Percentiles rank a stretch among this genome's conserved stretches.
These are phyloP conservation scores for Mycena sanguinolenta DNA, from an alignment of 768 basidiomycete genomes.

Conservation along the genomic window DNA sequence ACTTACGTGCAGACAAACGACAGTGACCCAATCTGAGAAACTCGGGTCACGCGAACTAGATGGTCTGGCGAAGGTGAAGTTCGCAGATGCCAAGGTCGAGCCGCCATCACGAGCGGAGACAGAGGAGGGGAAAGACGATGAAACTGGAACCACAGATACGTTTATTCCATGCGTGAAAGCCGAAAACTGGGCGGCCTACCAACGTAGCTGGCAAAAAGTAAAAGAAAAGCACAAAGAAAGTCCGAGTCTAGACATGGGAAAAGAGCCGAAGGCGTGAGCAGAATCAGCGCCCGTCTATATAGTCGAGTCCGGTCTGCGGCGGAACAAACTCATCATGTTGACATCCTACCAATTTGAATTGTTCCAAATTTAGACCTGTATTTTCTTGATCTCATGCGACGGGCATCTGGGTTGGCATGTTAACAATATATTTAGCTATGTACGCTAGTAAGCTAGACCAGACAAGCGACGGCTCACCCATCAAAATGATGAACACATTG, in stretches of 20 bases:
- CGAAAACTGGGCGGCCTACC: neutral
- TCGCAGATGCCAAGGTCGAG: neutral
- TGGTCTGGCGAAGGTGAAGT: neutral
- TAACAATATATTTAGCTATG: no score
- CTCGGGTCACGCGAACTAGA: neutral
- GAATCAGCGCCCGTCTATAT: no score
- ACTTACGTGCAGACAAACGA: neutral
- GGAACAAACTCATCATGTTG: no score
- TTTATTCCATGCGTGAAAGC: neutral
- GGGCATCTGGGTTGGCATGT: no score
- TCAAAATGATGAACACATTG: no score
- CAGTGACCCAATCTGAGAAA: slow-evolving; percentile 1
- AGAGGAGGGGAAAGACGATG: neutral
- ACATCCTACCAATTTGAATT: no score
- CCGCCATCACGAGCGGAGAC: neutral
- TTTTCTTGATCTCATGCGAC: no score
- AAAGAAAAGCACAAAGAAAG: neutral
- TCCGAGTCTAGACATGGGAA: neutral
- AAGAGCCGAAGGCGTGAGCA: no score
- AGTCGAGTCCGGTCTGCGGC: no score
- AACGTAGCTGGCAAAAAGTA: neutral
- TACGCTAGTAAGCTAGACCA: no score
- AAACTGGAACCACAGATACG: neutral
- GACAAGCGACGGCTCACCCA: no score
- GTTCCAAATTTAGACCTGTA: no score